Evolutionary conservation across 129 eudicot species (phyloP).

Genomic region (Silybum marianum): DNA sequence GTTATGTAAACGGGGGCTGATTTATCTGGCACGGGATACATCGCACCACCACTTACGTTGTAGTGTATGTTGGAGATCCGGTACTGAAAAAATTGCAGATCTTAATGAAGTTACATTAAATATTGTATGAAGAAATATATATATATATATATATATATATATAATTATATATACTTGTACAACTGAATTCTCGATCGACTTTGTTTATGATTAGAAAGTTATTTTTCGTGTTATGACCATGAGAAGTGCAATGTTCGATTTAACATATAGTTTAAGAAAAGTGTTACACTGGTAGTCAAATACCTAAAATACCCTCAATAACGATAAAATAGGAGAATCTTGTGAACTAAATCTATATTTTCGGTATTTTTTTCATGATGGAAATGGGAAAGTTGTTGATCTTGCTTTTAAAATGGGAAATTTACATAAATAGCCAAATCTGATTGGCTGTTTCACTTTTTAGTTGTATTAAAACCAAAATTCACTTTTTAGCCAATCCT

Average conservation of each 20-base stretch:
- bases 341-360: background rate
- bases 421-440: too few species aligned
- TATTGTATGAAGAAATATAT: background rate
- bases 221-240: background rate
- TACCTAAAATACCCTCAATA: background rate
- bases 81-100: slow-evolving; percentile 57
- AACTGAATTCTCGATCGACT: background rate
- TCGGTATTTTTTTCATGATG: background rate
- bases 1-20: slow-evolving; percentile 94
- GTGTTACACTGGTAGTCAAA: background rate
- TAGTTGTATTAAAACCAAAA: too few species aligned
- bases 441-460: too few species aligned
- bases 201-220: background rate
- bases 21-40: slow-evolving; percentile 76
- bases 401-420: background rate
- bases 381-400: background rate
- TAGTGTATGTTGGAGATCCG: slow-evolving; percentile 75
- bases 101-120: slow-evolving; percentile 7
- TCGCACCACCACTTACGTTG: slow-evolving; percentile 51
- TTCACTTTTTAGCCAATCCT: too few species aligned
- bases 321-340: background rate
- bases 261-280: background rate
- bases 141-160: background rate
- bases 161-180: background rate
- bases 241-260: background rate